Evolutionary conservation across 768 basidiomycete species (phyloP), one percentile per base, ranked within the genome.

Genomic region (Trametes gibbosa): DNA sequence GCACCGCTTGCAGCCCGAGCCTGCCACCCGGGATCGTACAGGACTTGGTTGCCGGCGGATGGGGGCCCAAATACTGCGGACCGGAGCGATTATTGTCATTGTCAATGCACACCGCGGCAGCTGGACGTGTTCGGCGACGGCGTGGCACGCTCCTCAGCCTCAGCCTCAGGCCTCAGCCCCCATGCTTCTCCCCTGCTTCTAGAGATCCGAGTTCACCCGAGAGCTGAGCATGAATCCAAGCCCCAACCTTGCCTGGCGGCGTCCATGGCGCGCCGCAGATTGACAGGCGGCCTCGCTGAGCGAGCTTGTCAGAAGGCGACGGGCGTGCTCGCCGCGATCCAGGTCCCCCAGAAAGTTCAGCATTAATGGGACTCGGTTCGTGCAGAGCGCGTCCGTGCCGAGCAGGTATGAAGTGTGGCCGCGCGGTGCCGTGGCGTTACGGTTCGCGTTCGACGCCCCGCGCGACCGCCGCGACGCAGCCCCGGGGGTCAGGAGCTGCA

Each of bases 121-220:
- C 29, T 32, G 29, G 29, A 32, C 29, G 29, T 32, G 5, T 32
- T 10, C 5, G 5, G 29, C 29, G 29, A 32, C 29, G 29, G 29
- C 29, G 10, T 32, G 29, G 29, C 29, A 32, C 29, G 29, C 29
- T 32, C 29, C 29, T 32, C 29, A 32, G 29, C 29, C n/a, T n/a
- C n/a, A n/a, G n/a, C n/a, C n/a, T n/a, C n/a, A n/a, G n/a, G n/a
- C n/a, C n/a, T n/a, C n/a, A n/a, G n/a, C n/a, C n/a, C 29, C 29
- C 5, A 4, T 32, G 29, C 29, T 32, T 32, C 10, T 10, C 29
- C 29, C 29, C 29, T 32, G 43, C 27, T 53, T 53, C 52, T 29
- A 42, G 43, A 40, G 54, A 55, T 55, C 54, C 54, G 54, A 39
- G 35, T 34, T 16, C 45, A 13, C 54, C 45, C 54, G 54, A 40